Evolutionary conservation across 805 yeast genomes (phyloP).

Genomic region (Blastobotrys robertii): DNA sequence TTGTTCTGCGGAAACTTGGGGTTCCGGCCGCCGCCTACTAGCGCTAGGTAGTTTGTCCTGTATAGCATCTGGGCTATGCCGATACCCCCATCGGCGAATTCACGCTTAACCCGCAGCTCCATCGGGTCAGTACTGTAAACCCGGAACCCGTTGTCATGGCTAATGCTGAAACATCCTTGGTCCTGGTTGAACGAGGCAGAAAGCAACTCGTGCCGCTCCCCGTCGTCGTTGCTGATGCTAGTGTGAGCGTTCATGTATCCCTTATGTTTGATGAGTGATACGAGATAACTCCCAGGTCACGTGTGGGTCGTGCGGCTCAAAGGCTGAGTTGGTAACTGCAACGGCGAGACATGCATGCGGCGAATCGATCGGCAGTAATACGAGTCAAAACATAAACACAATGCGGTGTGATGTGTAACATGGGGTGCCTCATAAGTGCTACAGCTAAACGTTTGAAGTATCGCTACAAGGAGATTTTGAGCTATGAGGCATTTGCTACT

Average conservation of each 20-base stretch:
- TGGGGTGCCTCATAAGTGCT: too few species aligned
- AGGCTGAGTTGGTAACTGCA: too few species aligned
- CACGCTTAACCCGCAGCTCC: slow-evolving; percentile 59
- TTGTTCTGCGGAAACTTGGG: slow-evolving; percentile 75
- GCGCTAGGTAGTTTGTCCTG: slow-evolving; percentile 80
- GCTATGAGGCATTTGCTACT: too few species aligned
- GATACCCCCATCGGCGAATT: slow-evolving; percentile 46
- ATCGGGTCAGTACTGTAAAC: slow-evolving; percentile 86
- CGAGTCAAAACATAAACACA: too few species aligned
- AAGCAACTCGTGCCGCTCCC: slow-evolving; percentile 27
- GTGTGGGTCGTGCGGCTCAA: too few species aligned
- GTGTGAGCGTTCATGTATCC: slow-evolving; percentile 13
- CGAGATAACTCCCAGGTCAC: too few species aligned
- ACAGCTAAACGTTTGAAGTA: too few species aligned
- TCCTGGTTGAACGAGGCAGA: slow-evolving; percentile 78
- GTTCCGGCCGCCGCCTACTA: slow-evolving; percentile 80
- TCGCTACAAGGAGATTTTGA: too few species aligned
- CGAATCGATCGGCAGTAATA: too few species aligned
- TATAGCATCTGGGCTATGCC: slow-evolving; percentile 76
- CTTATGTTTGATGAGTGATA: neutral
- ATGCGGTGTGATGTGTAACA: too few species aligned
- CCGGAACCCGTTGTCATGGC: slow-evolving; percentile 70
- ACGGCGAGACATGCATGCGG: too few species aligned
- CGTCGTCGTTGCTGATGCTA: slow-evolving; percentile 8
- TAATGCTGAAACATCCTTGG: slow-evolving; percentile 78